A percentile compares a stretch with the other conserved stretches of the same genome.
Evolutionary conservation across 2,329 filamentous ascomycete species (phyloP).

Genomic region (Botrytis fabae): DNA sequence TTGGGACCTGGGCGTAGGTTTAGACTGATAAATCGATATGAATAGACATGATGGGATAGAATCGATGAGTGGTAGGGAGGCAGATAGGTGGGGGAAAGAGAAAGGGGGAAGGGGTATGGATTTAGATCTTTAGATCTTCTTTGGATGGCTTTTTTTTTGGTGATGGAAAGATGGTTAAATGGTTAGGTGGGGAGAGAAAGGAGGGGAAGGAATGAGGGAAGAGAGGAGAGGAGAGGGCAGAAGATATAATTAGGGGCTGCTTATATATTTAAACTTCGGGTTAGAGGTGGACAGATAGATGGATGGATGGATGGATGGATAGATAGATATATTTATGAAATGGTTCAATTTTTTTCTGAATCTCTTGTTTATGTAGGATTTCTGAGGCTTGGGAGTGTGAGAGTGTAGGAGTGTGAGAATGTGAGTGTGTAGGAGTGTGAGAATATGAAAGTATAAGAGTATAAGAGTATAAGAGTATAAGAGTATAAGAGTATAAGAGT

Average conservation of each 20-base stretch:
- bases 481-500: no score
- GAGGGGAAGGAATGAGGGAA: no score
- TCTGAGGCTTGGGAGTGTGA: no score
- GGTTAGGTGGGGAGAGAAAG: no score
- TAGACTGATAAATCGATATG: neutral
- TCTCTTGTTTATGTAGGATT: no score
- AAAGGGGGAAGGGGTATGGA: no score
- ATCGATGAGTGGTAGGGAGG: neutral
- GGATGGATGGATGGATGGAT: neutral
- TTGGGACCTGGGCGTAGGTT: neutral
- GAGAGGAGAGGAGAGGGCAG: neutral
- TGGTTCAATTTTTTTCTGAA: neutral
- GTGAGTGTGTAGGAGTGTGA: no score
- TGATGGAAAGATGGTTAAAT: no score
- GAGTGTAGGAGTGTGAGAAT: no score
- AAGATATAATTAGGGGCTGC: neutral
- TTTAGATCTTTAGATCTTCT: neutral
- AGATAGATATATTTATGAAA: neutral
- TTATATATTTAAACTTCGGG: neutral
- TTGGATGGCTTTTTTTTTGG: neutral
- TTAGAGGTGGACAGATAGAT: neutral
- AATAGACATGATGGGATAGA: slow-evolving; percentile 7
- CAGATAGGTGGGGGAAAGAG: neutral
- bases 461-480: no score
- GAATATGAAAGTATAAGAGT: no score